These are phyloP conservation scores for Oryza rufipogon DNA, from an alignment of 176 grass and related monocot genomes.

Conservation along the genomic window DNA sequence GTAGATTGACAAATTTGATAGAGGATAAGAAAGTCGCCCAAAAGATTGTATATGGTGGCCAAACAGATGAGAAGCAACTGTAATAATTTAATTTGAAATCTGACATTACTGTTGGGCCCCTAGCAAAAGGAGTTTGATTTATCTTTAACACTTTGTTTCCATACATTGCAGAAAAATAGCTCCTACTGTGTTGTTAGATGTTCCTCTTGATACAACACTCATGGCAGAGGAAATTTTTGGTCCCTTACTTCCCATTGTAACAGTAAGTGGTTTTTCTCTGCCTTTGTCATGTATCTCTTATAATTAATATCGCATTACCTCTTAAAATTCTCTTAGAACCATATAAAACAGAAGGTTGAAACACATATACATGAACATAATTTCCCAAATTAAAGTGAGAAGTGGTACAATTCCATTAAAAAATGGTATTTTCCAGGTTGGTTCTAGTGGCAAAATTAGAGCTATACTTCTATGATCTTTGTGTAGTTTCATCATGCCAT, in stretches of 20 bases:
- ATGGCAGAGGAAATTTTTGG: constrained; percentile 87
- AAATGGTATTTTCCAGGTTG: background rate
- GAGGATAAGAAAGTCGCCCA: constrained; percentile 69
- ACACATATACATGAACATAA: background rate
- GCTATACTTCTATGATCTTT: background rate
- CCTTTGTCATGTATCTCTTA: background rate
- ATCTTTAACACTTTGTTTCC: constrained; percentile 10
- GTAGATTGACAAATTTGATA: constrained; percentile 55
- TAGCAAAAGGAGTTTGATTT: background rate
- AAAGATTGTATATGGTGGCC: constrained; percentile 75
- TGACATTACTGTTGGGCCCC: background rate
- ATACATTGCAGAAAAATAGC: constrained; percentile 67
- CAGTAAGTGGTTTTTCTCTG: constrained; percentile 51
- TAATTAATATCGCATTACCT: background rate
- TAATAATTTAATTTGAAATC: constrained; percentile 44
- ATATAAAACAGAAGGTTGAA: background rate
- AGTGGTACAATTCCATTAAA: background rate
- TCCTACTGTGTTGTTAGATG: constrained; percentile 79
- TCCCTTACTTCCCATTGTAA: constrained; percentile 82
- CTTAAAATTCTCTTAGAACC: background rate
- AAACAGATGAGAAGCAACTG: constrained; percentile 65
- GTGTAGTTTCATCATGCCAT: constrained; percentile 3
- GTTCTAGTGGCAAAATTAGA: background rate
- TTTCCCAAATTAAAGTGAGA: background rate
- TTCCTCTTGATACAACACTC: constrained; percentile 64